A percentile compares a stretch with the other conserved stretches of the same genome.
phyloP scores from a whole-genome alignment of 2,329 filamentous ascomycete species.

The Hypoxylon rubiginosum region DNA sequence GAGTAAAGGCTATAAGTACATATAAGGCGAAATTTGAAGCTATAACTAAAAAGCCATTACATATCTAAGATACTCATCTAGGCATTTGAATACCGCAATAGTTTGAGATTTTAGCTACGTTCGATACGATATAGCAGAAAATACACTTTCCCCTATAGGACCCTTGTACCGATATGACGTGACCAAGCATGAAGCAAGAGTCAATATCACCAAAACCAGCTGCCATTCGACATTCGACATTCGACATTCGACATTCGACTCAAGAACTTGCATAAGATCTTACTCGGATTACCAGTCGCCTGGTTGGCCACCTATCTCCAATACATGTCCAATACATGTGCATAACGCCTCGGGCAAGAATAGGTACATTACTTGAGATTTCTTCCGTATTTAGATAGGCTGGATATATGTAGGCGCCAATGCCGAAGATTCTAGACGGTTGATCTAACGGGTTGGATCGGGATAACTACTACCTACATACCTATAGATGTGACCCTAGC shows the following conservation, averaged over 20 bases:
- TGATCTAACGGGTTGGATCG: constrained; percentile 9
- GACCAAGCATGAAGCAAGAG: constrained; percentile 31
- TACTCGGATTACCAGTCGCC: constrained; percentile 10
- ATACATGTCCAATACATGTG: neutral
- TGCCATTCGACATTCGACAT: constrained; percentile 21
- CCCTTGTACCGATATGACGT: constrained; percentile 40
- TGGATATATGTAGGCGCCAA: constrained; percentile 12
- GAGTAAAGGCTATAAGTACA: neutral
- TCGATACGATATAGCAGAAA: constrained; percentile 10
- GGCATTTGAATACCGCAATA: neutral
- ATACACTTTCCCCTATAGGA: constrained; percentile 16
- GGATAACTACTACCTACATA: no score
- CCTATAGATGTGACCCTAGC: neutral
- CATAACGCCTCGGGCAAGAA: no score
- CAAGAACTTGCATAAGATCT: constrained; percentile 24
- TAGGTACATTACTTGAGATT: no score
- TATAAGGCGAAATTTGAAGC: neutral
- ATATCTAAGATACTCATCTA: neutral
- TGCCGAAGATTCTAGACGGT: neutral
- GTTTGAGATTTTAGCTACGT: constrained; percentile 4
- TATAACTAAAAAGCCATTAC: neutral
- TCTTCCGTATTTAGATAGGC: neutral
- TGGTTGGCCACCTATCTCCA: constrained; percentile 24
- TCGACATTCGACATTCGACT: constrained; percentile 24
- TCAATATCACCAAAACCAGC: constrained; percentile 10